Evolutionary conservation across 2,329 filamentous ascomycete genomes (phyloP), one percentile per base, ranked within the genome.

Genomic region (Cytospora chrysosperma): DNA sequence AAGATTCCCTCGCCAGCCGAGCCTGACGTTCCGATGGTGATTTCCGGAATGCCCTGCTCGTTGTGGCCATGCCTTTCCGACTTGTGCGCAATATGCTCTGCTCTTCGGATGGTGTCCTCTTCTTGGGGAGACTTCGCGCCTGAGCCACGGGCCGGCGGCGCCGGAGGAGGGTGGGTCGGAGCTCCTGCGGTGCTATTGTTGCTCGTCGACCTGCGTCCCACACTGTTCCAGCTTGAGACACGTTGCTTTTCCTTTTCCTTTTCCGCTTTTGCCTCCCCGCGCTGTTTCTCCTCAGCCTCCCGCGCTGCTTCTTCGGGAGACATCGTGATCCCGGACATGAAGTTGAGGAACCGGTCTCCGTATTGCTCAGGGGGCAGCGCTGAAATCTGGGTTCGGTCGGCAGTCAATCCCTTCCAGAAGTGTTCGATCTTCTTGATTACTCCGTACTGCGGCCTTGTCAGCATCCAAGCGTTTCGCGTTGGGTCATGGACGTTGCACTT

Each of bases 371-470:
- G 94, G 0, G 93, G 91, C 27, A 98, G 88, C 2, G 95, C 93
- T 0, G 94, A 98, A 66, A 99, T 98, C 73, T 97, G 89, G 37
- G 85, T 87, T 70, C 92, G 88, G 70, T 95, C 91, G 70, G 88
- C 85, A 2, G 89, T 92, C 64, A 98, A 80, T 43, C 95, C 94
- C 80, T 99, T 99, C 89, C 93, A 95, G 77, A 98, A 95, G 77
- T 98, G 89, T 76, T 99, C 95, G 66, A 94, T 85, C 74, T 95
- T 94, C 79, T 99, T 99, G 76, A 97, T 85, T 68, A 93, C 87
- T 69, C 93, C 93, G 75, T 98, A 99, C 92, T 96, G 70, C 28
- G 43, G 17, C 34, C 2, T 37, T 66, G 68, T 72, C 57, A 69
- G 68, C 28, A 57, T 49, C 17, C 24, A n/a, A 19, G 3, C 7